These are phyloP conservation scores for Scheffersomyces lignicola DNA, from an alignment of 1,139 yeast species.

Conservation along the genomic window DNA sequence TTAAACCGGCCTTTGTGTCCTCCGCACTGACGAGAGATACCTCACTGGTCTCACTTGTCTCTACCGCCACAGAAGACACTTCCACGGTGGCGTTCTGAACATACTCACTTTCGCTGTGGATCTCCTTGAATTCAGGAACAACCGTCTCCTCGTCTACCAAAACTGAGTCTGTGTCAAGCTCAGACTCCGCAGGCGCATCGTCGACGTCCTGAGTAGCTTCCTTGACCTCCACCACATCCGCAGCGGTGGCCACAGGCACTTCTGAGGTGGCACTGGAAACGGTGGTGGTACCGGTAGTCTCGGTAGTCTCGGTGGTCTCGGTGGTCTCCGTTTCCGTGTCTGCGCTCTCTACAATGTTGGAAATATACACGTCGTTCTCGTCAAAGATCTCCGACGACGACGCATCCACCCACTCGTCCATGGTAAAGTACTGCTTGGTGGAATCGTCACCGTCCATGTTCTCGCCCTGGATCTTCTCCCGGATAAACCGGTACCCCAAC, in stretches of 20 bases:
- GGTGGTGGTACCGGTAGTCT: constrained; percentile 4
- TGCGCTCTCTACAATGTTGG: constrained; percentile 1
- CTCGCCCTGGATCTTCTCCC: constrained; percentile 43
- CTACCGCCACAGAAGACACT: constrained; percentile 5
- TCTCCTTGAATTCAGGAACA: constrained; percentile 5
- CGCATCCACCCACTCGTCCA: constrained; percentile 25
- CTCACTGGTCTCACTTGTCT: constrained; percentile 3
- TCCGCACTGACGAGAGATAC: neutral
- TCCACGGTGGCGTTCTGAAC: constrained; percentile 7
- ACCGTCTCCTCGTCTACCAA: constrained; percentile 13
- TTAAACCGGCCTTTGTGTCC: neutral
- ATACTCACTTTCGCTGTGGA: constrained; percentile 8
- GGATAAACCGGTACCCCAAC: constrained; percentile 33
- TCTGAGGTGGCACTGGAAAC: constrained; percentile 9
- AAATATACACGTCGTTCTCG: constrained; percentile 5
- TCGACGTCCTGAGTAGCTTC: constrained; percentile 22
- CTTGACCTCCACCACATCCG: constrained; percentile 15
- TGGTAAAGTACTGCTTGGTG: constrained; percentile 26
- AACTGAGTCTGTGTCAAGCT: constrained; percentile 20
- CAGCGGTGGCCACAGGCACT: constrained; percentile 3
- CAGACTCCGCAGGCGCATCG: constrained; percentile 14
- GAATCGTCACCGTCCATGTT: constrained; percentile 28
- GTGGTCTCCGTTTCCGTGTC: constrained; percentile 6
- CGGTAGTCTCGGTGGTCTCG: constrained; percentile 2
- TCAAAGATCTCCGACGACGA: constrained; percentile 6